Evolutionary conservation across 129 eudicot genomes (phyloP), one percentile per base, ranked within the genome.

Genomic region (Artemisia annua): DNA sequence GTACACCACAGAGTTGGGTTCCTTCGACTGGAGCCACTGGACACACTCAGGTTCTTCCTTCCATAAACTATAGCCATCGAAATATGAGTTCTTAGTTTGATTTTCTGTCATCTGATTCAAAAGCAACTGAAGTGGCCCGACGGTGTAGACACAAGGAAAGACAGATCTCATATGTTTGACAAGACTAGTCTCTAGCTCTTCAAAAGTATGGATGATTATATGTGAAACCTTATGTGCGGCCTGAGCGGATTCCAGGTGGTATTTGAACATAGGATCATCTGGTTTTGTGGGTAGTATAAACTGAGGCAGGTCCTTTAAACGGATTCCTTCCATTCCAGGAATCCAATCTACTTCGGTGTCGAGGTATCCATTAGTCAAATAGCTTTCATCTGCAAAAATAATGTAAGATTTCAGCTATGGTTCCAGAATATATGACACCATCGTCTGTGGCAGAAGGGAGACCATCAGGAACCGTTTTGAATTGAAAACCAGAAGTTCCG

Each of bases 121-220:
- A 71, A 84, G 69, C 20, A 81, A 58, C 1, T 86, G 81, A 0
- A 89, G 61, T 26, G 91, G 87, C 2, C 96, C 89, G 2, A 89
- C 3, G 3, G 86, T 73, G 78, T 83, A 87, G 44, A 91, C 57
- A 0, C 32, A 55, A 1, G 87, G 75, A 44, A 66, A 62, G 43
- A 73, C 52, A 24, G 77, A 13, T 4, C 71, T 71, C n/a, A 90
- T 70, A 5, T 76, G 81, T 43, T 57, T 24, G 14, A 85, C 2
- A 4, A 53, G 77, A 50, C 71, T 82, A 13, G 43, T 20, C 39
- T 90, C 97, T 6, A 90, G 75, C 43, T 73, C 82, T 15, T 87
- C 83, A 43, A 85, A 87, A 0, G 91, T 81, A 79, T 87, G 89
- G 75, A 87, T 26, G 17, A 87, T 78, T 16, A 85, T 15, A 24